These are phyloP conservation scores for Sanguinoderma infundibulare DNA, from an alignment of 1,284 basidiomycete genomes.

Conservation along the genomic window DNA sequence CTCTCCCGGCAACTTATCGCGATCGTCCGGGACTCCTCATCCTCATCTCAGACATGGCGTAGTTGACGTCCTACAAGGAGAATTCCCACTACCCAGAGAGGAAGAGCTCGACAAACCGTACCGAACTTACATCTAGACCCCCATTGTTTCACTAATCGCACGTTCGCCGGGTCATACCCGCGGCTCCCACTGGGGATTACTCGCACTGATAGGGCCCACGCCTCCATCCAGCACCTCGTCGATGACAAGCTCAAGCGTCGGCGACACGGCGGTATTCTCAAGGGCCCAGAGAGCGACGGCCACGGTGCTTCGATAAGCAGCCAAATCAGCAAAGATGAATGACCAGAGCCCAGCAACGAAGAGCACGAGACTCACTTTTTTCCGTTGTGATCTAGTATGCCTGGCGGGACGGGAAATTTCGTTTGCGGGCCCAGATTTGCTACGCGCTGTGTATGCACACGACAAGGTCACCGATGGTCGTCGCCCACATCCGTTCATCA, in stretches of 20 bases:
- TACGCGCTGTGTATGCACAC: conserved; percentile 28
- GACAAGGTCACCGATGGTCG: too few species aligned
- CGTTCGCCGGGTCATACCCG: neutral
- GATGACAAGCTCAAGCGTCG: conserved; percentile 56
- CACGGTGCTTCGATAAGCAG: conserved; percentile 55
- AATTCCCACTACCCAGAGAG: too few species aligned
- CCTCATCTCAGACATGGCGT: too few species aligned
- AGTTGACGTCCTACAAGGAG: too few species aligned
- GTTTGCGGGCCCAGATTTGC: conserved; percentile 60
- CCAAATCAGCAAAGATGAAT: neutral
- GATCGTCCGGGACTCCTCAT: too few species aligned
- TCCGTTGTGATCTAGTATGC: conserved; percentile 73
- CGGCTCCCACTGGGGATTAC: neutral
- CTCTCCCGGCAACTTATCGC: too few species aligned
- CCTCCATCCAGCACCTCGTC: conserved; percentile 70
- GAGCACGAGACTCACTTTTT: conserved; percentile 57
- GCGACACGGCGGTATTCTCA: conserved; percentile 52
- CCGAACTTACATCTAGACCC: too few species aligned
- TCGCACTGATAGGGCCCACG: conserved; percentile 49
- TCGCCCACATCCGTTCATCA: neutral
- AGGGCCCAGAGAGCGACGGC: conserved; percentile 75
- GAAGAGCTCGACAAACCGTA: too few species aligned
- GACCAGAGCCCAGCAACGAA: too few species aligned
- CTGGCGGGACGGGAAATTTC: conserved; percentile 77
- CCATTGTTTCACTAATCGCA: neutral